A percentile compares a stretch with the other conserved stretches of the same genome.
Conservation (phyloP, 2,329 filamentous ascomycete species). For the Paraconiothyrium brasiliense region DNA sequence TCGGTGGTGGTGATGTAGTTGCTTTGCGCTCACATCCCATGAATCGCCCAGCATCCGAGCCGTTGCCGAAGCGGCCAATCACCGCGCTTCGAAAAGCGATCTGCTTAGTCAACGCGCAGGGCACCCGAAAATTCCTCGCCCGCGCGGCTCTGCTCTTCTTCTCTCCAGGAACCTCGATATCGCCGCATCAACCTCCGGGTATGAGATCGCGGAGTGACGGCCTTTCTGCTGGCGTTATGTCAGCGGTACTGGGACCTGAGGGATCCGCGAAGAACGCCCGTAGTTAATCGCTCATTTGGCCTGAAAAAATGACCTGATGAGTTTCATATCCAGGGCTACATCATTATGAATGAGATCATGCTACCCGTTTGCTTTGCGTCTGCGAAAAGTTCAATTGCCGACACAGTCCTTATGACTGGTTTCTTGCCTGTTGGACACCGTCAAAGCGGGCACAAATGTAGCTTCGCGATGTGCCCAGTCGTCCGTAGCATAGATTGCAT, state of each 20-base stretch:
- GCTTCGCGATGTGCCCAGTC: no score
- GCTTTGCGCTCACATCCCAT: conserved; percentile 25
- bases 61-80: conserved; percentile 41
- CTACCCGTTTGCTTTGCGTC: not conserved
- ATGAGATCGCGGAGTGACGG: conserved; percentile 49
- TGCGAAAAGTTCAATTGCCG: not conserved
- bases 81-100: conserved; percentile 15
- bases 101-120: conserved; percentile 38
- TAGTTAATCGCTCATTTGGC: conserved; percentile 63
- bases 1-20: conserved; percentile 44
- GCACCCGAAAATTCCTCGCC: conserved; percentile 47
- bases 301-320: conserved; percentile 53
- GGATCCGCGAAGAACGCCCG: conserved; percentile 59
- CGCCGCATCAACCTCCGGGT: conserved; percentile 47
- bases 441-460: no score
- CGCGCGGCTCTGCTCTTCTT: conserved; percentile 22
- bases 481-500: no score
- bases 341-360: conserved; percentile 36
- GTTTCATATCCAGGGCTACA: conserved; percentile 66
- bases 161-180: conserved; percentile 52
- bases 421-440: not conserved
- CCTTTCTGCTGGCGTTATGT: conserved; percentile 52
- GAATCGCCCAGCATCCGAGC: conserved; percentile 28
- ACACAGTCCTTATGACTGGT: not conserved
- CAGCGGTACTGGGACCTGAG: conserved; percentile 47